Evolutionary conservation across 2,329 filamentous ascomycete genomes (phyloP).

Genomic region (Chrysosporium queenslandicum): DNA sequence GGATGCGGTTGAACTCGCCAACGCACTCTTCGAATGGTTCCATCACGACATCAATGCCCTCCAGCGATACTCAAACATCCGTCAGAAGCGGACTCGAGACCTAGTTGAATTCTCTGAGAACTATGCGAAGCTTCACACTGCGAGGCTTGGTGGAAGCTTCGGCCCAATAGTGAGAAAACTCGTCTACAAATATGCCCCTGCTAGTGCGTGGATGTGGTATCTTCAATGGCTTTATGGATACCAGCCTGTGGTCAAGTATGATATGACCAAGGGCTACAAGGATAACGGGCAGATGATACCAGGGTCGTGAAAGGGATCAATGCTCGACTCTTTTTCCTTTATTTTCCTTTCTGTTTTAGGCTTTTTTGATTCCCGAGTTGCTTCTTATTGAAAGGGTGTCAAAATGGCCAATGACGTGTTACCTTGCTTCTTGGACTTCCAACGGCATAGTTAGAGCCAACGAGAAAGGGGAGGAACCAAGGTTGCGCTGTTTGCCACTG

Average conservation of each 20-base stretch:
- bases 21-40: conserved; percentile 11
- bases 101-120: conserved; percentile 10
- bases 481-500: too few species aligned
- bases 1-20: conserved; percentile 12
- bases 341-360: too few species aligned
- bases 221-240: conserved; percentile 10
- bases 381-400: too few species aligned
- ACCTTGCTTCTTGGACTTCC: too few species aligned
- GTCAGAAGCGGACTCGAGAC: conserved; percentile 10
- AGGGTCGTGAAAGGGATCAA: too few species aligned
- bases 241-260: conserved; percentile 11
- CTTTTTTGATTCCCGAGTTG: too few species aligned
- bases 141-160: conserved; percentile 10
- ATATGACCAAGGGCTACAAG: background rate
- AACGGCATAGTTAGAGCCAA: too few species aligned
- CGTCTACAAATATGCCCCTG: conserved; percentile 11
- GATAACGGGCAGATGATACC: background rate
- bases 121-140: conserved; percentile 12
- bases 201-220: conserved; percentile 11
- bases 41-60: conserved; percentile 7
- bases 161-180: conserved; percentile 11
- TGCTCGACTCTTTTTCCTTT: too few species aligned
- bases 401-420: too few species aligned
- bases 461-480: too few species aligned
- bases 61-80: conserved; percentile 9